Evolutionary conservation across 176 grass and related monocot species (phyloP), one percentile per base, ranked within the genome.

Genomic region (Puccinellia tenuiflora): DNA sequence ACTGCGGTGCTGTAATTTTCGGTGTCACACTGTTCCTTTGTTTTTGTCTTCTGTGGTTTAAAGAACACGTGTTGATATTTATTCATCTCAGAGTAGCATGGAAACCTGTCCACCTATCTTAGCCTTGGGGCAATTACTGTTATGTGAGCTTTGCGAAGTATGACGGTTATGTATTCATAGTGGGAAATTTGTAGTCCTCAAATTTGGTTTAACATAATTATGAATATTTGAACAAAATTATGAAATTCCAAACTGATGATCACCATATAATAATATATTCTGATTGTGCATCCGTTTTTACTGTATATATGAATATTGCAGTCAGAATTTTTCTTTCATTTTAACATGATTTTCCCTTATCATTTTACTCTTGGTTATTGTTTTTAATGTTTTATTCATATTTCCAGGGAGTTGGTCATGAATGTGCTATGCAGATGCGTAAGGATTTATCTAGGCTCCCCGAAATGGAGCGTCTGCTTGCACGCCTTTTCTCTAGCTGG

Each of bases 401-500:
- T 77, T 90, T 88, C 60, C 81, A 98, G 95, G 92, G 84, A 86
- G 82, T 35, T 80, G 92, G 92, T 13, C 79, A 78, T 86, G 81
- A 81, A 53, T 85, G 61, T 56, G 87, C 88, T 59, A 74, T 91
- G 55, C 86, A 87, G 74, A 93, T 98, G 18, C 85, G 89, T 65
- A 98, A 95, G 81, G 91, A 90, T 77, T 66, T 98, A 79, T 92
- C 83, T 56, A 90, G 83, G 55, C 88, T 95, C 16, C 88, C 87
- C 86, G 96, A 98, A 53, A 95, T 98, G 92, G 96, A 98, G 61
- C 91, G 96, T 17, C 81, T 98, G 34, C 88, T 98, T 79, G 79
- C 96, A 64, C 92, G 80, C 46, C 96, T 95, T 87, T 98, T 98
- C 80, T 84, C 82, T 47, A 86, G 84, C 71, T 93, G 96, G 92